Evolutionary conservation across 768 basidiomycete species (phyloP), one percentile per base, ranked within the genome.

Genomic region (Mycena venus): DNA sequence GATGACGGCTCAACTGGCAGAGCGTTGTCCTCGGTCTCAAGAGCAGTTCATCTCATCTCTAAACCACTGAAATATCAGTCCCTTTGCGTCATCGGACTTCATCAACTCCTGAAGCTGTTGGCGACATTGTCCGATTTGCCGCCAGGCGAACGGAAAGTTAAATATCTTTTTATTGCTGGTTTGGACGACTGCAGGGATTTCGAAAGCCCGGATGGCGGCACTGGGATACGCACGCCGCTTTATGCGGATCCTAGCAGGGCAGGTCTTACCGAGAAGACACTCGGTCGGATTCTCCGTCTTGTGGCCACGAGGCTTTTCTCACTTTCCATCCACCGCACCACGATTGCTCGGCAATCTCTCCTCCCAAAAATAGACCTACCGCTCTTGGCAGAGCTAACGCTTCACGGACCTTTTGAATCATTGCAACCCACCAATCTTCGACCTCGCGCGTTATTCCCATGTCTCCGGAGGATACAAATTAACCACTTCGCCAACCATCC

Each of bases 31-130:
- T 4, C 25, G 6, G 56, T 68, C 32, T 68, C 67, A 12, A 55
- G 67, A 12, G 40, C 38, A 3, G 25, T 59, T 29, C 62, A 59
- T 23, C 9, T 31, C 36, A 19, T 38, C 11, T 72, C 71, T 17
- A 72, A 53, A 38, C 64, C 64, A 10, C n/a, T 66, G 5, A 72
- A 72, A 42, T 72, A 72, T 36, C 71, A 72, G 58, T 72, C 71
- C 3, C 5, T 72, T 14, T 60, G 64, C 6, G 36, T 61, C 25
- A 23, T 61, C 53, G 64, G 71, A 12, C 40, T 25, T 15, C 4
- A 31, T 44, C 64, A 61, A 49, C 56, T 72, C 36, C 12, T 38
- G 34, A 59, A 51, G 38, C 58, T 66, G 23, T 25, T 53, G 34
- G 58, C 34, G 7, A 17, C 31, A 10, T 25, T 72, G 9, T 51